phyloP scores from a whole-genome alignment of 139 green algal species.

The Penium margaritaceum region DNA sequence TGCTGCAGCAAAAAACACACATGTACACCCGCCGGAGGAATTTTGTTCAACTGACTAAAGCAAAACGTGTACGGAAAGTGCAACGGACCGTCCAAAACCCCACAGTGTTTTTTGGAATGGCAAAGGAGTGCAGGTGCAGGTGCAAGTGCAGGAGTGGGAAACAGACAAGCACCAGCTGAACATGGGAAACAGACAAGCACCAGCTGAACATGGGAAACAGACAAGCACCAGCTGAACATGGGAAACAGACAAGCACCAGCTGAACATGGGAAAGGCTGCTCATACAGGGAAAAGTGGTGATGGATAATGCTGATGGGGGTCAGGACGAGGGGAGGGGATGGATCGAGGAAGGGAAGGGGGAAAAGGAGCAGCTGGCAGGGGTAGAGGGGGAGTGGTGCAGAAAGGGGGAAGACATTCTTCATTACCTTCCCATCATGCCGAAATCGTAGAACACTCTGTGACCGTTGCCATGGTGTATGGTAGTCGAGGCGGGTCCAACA shows the following conservation, averaged over 20 bases:
- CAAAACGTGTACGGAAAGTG: neutral
- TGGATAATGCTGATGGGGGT: neutral
- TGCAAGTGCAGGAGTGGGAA: no score
- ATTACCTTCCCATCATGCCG: conserved; percentile 70
- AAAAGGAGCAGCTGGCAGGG: neutral
- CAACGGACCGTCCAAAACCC: no score
- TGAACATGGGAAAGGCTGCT: neutral
- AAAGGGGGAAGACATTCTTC: neutral
- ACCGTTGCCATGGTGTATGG: conserved; percentile 41
- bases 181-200: no score
- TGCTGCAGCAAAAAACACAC: conserved; percentile 22
- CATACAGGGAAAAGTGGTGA: no score
- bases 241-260: neutral
- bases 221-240: neutral
- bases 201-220: neutral
- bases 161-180: no score
- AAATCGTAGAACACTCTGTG: conserved; percentile 93
- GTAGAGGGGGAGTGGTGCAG: neutral
- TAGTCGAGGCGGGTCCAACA: no score
- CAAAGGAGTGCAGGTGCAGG: no score
- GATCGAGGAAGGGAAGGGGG: neutral
- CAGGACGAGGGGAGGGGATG: neutral
- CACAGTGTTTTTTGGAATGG: no score
- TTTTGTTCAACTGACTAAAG: no score
- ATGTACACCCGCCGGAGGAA: no score